A percentile compares a stretch with the other conserved stretches of the same genome.
phyloP scores from a whole-genome alignment of 2,329 filamentous ascomycete species.

The Rachicladosporium sp. region DNA sequence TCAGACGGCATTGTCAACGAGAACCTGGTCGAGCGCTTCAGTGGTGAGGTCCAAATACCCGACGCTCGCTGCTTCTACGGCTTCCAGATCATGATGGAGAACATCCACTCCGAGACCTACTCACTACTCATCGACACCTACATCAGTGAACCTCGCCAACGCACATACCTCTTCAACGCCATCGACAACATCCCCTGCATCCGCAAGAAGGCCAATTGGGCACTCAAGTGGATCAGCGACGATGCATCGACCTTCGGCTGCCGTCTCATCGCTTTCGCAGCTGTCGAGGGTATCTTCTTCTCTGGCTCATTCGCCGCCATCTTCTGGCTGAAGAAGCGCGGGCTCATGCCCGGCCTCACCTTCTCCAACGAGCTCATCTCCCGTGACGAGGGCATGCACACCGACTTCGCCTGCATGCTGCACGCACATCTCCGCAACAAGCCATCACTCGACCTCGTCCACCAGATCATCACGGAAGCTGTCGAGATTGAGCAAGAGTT shows the following conservation, averaged over 20 bases:
- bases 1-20: constrained; percentile 99
- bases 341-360: constrained; percentile 93
- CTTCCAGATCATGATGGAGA: constrained; percentile 99
- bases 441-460: constrained; percentile 66
- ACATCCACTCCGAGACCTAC: constrained; percentile 99
- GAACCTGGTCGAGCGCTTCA: constrained; percentile 97
- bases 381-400: constrained; percentile 97
- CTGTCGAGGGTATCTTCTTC: constrained; percentile 99
- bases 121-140: constrained; percentile 98
- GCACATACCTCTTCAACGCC: constrained; percentile 90
- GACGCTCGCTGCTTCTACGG: constrained; percentile 99
- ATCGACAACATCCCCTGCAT: constrained; percentile 99
- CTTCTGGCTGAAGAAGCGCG: constrained; percentile 99
- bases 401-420: constrained; percentile 93
- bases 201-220: constrained; percentile 97
- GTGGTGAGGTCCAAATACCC: constrained; percentile 87
- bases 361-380: constrained; percentile 99
- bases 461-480: constrained; percentile 86
- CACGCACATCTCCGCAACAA: constrained; percentile 96
- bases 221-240: constrained; percentile 86
- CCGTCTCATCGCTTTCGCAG: constrained; percentile 91
- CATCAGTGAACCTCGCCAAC: constrained; percentile 93
- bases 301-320: constrained; percentile 96
- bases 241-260: constrained; percentile 88
- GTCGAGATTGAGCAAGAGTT: constrained; percentile 96